Evolutionary conservation across 176 grass and related monocot species (phyloP).

Genomic region (Cenchrus purpureus): DNA sequence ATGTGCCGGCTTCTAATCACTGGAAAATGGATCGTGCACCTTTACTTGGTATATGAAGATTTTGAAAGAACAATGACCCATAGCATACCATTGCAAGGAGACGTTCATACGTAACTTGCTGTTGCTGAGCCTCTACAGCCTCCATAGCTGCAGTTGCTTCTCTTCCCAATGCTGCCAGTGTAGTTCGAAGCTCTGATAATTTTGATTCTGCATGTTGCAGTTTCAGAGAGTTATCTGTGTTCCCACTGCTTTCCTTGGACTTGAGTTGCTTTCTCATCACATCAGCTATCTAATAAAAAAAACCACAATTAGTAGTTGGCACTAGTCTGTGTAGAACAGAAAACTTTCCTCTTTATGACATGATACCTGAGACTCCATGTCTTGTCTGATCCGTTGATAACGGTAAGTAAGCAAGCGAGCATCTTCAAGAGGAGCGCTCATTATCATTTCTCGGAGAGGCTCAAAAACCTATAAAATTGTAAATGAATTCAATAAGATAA

Average conservation of each 20-base stretch:
- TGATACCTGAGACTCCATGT: conserved; percentile 95
- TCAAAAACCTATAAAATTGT: conserved; percentile 72
- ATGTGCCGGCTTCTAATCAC: neutral
- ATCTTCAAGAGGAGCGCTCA: conserved; percentile 96
- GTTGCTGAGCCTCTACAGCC: conserved; percentile 90
- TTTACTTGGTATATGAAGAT: conserved; percentile 24
- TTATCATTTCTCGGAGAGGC: conserved; percentile 93
- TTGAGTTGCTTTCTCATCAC: conserved; percentile 93
- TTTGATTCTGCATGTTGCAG: conserved; percentile 98
- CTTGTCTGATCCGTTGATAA: conserved; percentile 96
- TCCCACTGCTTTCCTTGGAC: conserved; percentile 79
- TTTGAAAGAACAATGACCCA: conserved; percentile 15
- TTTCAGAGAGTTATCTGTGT: conserved; percentile 70
- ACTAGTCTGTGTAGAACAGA: conserved; percentile 5
- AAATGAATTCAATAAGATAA: conserved; percentile 21
- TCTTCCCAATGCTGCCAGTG: conserved; percentile 78
- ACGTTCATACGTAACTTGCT: conserved; percentile 73
- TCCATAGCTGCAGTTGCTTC: conserved; percentile 97
- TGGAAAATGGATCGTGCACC: neutral
- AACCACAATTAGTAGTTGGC: conserved; percentile 36
- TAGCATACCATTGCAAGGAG: conserved; percentile 81
- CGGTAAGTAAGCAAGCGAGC: conserved; percentile 89
- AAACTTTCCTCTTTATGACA: neutral
- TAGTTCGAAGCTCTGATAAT: conserved; percentile 82
- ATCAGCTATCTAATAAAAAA: conserved; percentile 88